Evolutionary conservation across 805 yeast species (phyloP).

Genomic region (Yamadazyma endophytica): DNA sequence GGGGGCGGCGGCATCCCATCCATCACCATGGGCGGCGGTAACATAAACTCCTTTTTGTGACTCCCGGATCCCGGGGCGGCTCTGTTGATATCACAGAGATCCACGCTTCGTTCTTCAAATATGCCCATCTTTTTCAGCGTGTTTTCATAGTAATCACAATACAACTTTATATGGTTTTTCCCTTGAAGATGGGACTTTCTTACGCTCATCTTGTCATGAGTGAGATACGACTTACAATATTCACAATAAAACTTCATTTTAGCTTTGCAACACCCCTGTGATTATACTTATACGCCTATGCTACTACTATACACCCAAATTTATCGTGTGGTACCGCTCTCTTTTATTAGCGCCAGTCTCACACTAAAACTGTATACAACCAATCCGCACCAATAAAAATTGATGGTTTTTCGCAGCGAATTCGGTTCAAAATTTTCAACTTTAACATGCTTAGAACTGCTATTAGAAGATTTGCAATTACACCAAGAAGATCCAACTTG

Average conservation of each 20-base stretch:
- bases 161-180: conserved; percentile 65
- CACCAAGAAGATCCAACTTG: conserved; percentile 51
- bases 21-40: conserved; percentile 34
- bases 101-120: conserved; percentile 20
- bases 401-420: too few species aligned
- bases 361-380: too few species aligned
- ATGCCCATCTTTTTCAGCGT: conserved; percentile 35
- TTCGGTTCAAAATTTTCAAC: conserved; percentile 4
- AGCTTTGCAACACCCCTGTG: too few species aligned
- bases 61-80: conserved; percentile 15
- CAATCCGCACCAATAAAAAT: conserved; percentile 1
- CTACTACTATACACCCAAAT: too few species aligned
- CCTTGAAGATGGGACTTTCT: conserved; percentile 77
- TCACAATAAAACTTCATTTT: conserved; percentile 66
- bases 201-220: conserved; percentile 87
- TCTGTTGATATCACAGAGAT: conserved; percentile 27
- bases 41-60: conserved; percentile 5
- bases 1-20: conserved; percentile 31
- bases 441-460: conserved; percentile 12
- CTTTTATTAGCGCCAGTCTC: too few species aligned
- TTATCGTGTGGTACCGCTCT: neutral
- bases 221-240: conserved; percentile 75
- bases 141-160: conserved; percentile 69
- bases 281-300: too few species aligned
- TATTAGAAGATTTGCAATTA: conserved; percentile 39